Percentiles rank a stretch among this genome's conserved stretches.
Conservation (phyloP, 1,139 yeast species). For the Candida pseudocylindracea region DNA sequence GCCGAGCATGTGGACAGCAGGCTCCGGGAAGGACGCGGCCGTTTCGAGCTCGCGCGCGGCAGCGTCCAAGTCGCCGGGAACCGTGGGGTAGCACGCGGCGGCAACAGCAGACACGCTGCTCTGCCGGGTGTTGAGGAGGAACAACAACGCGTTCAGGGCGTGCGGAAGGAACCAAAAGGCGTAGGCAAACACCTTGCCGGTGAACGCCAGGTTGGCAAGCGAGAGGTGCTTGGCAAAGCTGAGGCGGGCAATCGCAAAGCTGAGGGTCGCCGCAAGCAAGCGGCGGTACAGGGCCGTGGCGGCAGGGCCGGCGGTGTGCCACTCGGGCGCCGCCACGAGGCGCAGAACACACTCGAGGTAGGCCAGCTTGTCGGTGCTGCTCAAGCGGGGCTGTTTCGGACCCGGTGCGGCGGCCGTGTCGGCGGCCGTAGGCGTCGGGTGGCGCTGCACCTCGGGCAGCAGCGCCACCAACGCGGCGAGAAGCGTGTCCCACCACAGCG, state of each 20-base stretch:
- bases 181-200: slow-evolving; percentile 64
- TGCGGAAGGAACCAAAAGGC: slow-evolving; percentile 36
- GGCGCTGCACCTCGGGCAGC: too few species aligned
- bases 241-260: slow-evolving; percentile 25
- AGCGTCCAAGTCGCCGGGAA: neutral
- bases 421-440: neutral
- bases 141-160: slow-evolving; percentile 40
- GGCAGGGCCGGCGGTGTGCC: slow-evolving; percentile 16
- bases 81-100: neutral
- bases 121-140: slow-evolving; percentile 34
- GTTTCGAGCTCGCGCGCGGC: neutral
- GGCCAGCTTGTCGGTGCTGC: slow-evolving; percentile 34
- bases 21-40: too few species aligned
- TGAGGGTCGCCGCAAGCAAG: slow-evolving; percentile 28
- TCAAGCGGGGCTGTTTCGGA: neutral
- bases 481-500: too few species aligned
- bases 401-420: neutral
- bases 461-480: too few species aligned
- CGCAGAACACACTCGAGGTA: slow-evolving; percentile 56
- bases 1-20: too few species aligned
- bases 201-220: slow-evolving; percentile 41
- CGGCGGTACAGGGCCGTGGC: slow-evolving; percentile 2
- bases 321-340: slow-evolving; percentile 39
- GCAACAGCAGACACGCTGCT: neutral
- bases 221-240: slow-evolving; percentile 33